Conservation (phyloP, 306 rosid genomes). For the Cotoneaster glaucophyllus region DNA sequence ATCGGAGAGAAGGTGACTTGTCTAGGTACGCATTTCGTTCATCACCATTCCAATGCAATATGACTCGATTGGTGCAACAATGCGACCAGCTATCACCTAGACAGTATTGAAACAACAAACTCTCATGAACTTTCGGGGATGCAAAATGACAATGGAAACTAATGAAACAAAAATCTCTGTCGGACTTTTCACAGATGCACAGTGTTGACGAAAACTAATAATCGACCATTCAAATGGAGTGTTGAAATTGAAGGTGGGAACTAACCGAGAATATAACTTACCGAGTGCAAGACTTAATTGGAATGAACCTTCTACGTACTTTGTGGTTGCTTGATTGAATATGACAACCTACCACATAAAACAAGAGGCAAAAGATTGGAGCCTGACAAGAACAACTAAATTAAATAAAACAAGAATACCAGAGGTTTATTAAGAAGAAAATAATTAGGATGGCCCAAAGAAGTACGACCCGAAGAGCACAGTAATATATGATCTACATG, state of each 20-base stretch:
- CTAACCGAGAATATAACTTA: slow-evolving; percentile 25
- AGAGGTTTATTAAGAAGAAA: background rate
- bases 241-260: slow-evolving; percentile 11
- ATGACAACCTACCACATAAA: slow-evolving; percentile 68
- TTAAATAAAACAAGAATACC: background rate
- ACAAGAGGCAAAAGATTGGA: background rate
- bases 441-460: background rate
- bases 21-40: slow-evolving; percentile 67
- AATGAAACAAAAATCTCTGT: background rate
- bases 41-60: slow-evolving; percentile 70
- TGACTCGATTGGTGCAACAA: slow-evolving; percentile 78
- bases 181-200: background rate
- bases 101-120: slow-evolving; percentile 21
- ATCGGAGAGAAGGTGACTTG: slow-evolving; percentile 65
- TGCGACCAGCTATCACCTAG: slow-evolving; percentile 97
- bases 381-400: background rate
- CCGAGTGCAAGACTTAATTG: slow-evolving; percentile 90
- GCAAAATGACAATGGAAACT: background rate
- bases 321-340: slow-evolving; percentile 84
- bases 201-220: background rate
- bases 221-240: background rate
- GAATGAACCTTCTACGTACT: slow-evolving; percentile 71
- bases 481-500: background rate
- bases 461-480: background rate
- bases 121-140: background rate